These are phyloP conservation scores for Coniophora puteana DNA, from an alignment of 1,284 basidiomycete species.

Conservation along the genomic window DNA sequence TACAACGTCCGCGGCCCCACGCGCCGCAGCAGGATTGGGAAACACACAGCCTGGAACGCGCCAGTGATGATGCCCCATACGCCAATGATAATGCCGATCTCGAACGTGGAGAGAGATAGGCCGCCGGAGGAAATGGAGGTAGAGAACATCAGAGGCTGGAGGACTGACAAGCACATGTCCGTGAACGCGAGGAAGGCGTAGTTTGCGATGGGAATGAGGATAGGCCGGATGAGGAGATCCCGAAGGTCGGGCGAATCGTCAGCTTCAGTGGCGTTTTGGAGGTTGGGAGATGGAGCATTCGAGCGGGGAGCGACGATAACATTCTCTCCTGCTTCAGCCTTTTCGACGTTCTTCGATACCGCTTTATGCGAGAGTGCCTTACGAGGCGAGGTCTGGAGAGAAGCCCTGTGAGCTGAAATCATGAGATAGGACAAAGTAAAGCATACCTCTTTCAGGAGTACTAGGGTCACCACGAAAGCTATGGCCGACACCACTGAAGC, in stretches of 20 bases:
- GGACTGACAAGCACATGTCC: constrained; percentile 25
- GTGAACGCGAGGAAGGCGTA: constrained; percentile 24
- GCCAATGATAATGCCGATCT: constrained; percentile 29
- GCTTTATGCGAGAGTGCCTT: not conserved
- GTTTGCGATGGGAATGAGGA: constrained; percentile 18
- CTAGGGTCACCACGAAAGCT: constrained; percentile 24
- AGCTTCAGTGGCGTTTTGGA: too few species aligned
- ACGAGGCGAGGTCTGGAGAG: not conserved
- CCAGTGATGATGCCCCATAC: constrained; percentile 27
- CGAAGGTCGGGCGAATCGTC: constrained; percentile 8
- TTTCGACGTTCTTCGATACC: not conserved
- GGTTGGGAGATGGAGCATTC: too few species aligned
- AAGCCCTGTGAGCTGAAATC: not conserved
- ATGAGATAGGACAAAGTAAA: not conserved
- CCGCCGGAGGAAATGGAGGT: constrained; percentile 28
- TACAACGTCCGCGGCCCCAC: constrained; percentile 23
- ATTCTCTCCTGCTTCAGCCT: not conserved
- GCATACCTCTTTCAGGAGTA: constrained; percentile 33
- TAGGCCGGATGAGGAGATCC: constrained; percentile 15
- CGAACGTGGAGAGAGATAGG: constrained; percentile 27
- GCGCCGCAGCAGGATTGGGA: constrained; percentile 18
- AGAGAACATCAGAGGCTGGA: constrained; percentile 30
- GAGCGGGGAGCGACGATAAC: too few species aligned
- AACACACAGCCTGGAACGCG: constrained; percentile 21
- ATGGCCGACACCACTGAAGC: constrained; percentile 25